These are phyloP conservation scores for Colletotrichum eremochloae DNA, from an alignment of 2,329 filamentous ascomycete species.

Conservation along the genomic window DNA sequence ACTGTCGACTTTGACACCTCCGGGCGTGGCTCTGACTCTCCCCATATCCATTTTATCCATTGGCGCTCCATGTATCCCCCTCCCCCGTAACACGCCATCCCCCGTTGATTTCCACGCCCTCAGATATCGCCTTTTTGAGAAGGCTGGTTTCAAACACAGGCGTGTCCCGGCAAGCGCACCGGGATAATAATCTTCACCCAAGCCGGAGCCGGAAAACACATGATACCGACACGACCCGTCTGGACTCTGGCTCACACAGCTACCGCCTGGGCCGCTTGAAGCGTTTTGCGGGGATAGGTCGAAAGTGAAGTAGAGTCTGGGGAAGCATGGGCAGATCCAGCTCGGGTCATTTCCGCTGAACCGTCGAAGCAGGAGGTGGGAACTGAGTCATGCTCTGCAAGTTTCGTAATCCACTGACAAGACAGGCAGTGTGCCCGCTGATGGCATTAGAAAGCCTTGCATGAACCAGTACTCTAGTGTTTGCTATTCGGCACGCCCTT, in stretches of 20 bases:
- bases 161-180: conserved; percentile 29
- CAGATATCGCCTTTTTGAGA: conserved; percentile 33
- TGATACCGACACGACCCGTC: conserved; percentile 13
- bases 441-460: conserved; percentile 23
- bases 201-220: conserved; percentile 16
- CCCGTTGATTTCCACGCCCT: conserved; percentile 25
- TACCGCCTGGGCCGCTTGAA: conserved; percentile 25
- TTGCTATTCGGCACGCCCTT: not conserved
- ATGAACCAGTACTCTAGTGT: conserved; percentile 12
- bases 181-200: conserved; percentile 41
- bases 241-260: conserved; percentile 21
- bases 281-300: conserved; percentile 35
- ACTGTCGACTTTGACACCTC: conserved; percentile 15
- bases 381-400: conserved; percentile 29
- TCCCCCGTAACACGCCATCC: conserved; percentile 30
- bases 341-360: conserved; percentile 41
- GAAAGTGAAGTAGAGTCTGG: conserved; percentile 32
- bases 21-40: conserved; percentile 34
- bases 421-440: conserved; percentile 15
- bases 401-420: conserved; percentile 26
- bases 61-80: conserved; percentile 23
- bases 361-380: conserved; percentile 15
- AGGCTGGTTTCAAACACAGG: conserved; percentile 41
- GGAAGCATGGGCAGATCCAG: conserved; percentile 42
- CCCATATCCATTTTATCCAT: conserved; percentile 26